Evolutionary conservation across 1,284 basidiomycete genomes (phyloP).

Genomic region (Termitomyces sp.): DNA sequence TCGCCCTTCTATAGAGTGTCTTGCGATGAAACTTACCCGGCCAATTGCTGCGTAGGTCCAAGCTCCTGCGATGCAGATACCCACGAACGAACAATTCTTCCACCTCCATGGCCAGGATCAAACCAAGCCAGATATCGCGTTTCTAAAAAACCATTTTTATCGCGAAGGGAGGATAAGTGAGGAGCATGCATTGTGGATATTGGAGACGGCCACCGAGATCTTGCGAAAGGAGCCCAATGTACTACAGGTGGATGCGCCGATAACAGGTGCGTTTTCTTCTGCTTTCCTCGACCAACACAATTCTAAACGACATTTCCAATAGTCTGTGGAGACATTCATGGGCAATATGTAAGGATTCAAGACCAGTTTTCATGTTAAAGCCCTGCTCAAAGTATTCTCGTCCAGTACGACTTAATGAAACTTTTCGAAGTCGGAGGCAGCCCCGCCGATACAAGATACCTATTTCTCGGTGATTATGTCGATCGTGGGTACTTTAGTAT

Average conservation of each 20-base stretch:
- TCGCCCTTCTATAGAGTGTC: background rate
- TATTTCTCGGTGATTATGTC: slow-evolving; percentile 94
- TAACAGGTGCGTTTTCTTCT: slow-evolving; percentile 62
- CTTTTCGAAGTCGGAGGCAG: slow-evolving; percentile 93
- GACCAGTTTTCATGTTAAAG: slow-evolving; percentile 2
- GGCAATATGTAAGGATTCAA: slow-evolving; percentile 76
- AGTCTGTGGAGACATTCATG: slow-evolving; percentile 93
- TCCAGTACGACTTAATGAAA: slow-evolving; percentile 89
- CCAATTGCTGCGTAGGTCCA: slow-evolving; percentile 60
- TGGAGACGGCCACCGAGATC: slow-evolving; percentile 75
- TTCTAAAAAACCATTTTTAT: slow-evolving; percentile 99
- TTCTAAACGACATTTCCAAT: slow-evolving; percentile 1
- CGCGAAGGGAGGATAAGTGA: slow-evolving; percentile 90
- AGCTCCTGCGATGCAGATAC: slow-evolving; percentile 90
- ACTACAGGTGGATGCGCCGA: slow-evolving; percentile 88
- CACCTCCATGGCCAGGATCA: slow-evolving; percentile 65
- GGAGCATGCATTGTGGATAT: slow-evolving; percentile 85
- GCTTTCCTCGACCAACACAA: background rate
- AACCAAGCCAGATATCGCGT: slow-evolving; percentile 91
- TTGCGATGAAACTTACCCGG: background rate
- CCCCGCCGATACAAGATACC: slow-evolving; percentile 88
- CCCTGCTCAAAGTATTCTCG: slow-evolving; percentile 18
- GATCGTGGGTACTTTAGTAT: slow-evolving; percentile 93
- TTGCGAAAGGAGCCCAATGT: slow-evolving; percentile 80
- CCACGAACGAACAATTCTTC: slow-evolving; percentile 93